phyloP scores from a whole-genome alignment of 768 basidiomycete species.

The Boletus reticuloceps region DNA sequence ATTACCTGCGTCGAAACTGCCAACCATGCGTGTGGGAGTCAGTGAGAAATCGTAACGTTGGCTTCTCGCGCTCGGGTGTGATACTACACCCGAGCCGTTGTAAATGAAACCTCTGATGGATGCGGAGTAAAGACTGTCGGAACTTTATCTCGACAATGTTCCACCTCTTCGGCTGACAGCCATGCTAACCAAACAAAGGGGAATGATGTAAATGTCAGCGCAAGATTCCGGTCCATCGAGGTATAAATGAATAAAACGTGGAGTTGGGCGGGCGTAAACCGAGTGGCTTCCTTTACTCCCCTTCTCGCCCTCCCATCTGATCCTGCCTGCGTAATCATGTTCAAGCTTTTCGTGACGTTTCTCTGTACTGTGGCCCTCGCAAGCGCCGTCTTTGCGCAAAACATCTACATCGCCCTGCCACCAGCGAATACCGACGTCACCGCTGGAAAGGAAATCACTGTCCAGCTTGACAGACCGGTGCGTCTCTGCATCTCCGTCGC shows the following conservation, averaged over 20 bases:
- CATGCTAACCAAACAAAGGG: background rate
- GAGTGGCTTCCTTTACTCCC: background rate
- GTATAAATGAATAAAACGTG: background rate
- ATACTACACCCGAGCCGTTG: too few relatives aligned
- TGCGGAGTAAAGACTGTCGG: too few relatives aligned
- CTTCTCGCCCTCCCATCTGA: background rate
- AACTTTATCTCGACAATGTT: too few relatives aligned
- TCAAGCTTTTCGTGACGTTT: background rate
- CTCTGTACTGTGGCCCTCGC: conserved; percentile 3
- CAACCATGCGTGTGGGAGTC: too few relatives aligned
- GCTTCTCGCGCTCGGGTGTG: too few relatives aligned
- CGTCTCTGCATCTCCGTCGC: conserved; percentile 6
- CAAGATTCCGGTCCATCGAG: background rate
- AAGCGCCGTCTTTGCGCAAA: conserved; percentile 37
- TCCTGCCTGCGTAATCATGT: background rate
- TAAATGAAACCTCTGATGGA: too few relatives aligned
- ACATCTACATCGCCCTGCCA: conserved; percentile 30
- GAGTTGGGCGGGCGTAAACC: too few relatives aligned
- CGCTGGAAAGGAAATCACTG: conserved; percentile 35
- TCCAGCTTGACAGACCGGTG: conserved; percentile 44
- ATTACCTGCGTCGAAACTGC: too few relatives aligned
- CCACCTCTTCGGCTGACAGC: too few relatives aligned
- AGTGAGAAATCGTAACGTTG: too few relatives aligned
- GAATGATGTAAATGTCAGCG: background rate
- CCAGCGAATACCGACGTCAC: conserved; percentile 28